A percentile compares a stretch with the other conserved stretches of the same genome.
These are phyloP conservation scores for Phytopythium kandeliae DNA, from an alignment of 352 stramenopile species.

Conservation along the genomic window DNA sequence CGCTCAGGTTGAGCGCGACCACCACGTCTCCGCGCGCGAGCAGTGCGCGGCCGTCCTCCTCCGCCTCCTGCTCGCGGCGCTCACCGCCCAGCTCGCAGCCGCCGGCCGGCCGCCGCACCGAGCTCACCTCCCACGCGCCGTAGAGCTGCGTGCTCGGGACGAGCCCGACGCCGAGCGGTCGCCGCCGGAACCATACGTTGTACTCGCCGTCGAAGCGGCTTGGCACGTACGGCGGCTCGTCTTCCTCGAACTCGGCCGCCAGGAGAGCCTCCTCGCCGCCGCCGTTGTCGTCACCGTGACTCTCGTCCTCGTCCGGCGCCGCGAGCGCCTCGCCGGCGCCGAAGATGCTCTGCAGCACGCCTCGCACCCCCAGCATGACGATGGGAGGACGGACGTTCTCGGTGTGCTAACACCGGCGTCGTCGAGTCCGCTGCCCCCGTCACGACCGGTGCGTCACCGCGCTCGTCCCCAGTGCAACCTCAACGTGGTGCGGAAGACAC, in stretches of 20 bases:
- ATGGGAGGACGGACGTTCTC: not conserved
- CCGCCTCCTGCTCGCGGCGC: conserved; percentile 7
- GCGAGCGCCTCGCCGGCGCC: conserved; percentile 9
- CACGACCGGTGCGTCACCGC: too few relatives aligned
- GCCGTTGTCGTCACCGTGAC: not conserved
- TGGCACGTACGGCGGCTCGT: conserved; percentile 29
- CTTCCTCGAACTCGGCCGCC: conserved; percentile 1
- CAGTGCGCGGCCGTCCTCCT: conserved; percentile 9
- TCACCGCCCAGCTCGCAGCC: not conserved
- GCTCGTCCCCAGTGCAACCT: too few relatives aligned
- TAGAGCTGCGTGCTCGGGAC: conserved; percentile 79
- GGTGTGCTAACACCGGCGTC: too few relatives aligned
- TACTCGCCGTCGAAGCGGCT: conserved; percentile 60
- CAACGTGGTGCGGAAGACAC: too few relatives aligned
- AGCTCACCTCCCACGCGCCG: conserved; percentile 71
- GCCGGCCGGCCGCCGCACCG: conserved; percentile 16
- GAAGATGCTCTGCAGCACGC: conserved; percentile 31
- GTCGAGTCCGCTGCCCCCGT: too few relatives aligned
- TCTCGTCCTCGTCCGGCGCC: conserved; percentile 3
- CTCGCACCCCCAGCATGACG: conserved; percentile 21
- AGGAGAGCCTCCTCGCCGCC: conserved; percentile 2
- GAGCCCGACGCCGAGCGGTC: conserved; percentile 68
- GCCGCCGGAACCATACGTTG: conserved; percentile 55
- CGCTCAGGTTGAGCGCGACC: conserved; percentile 59
- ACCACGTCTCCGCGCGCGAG: conserved; percentile 55